Conservation (phyloP, 805 yeast genomes). For the Saccharomycopsis olivae region DNA sequence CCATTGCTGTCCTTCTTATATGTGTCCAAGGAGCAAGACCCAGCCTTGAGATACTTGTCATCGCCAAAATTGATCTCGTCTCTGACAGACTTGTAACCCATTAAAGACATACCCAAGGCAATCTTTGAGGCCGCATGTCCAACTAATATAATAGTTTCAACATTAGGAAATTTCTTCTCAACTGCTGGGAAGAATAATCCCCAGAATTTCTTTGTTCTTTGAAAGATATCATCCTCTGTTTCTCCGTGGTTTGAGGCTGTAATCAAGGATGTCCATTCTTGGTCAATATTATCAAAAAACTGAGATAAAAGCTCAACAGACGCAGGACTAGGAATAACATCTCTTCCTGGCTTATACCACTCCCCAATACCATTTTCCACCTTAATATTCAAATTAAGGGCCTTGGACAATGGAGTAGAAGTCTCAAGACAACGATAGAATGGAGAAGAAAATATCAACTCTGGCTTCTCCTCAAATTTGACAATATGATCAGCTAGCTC, state of each 20-base stretch:
- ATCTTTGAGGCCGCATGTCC: slow-evolving; percentile 93
- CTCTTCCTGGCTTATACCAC: slow-evolving; percentile 73
- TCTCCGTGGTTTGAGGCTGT: slow-evolving; percentile 65
- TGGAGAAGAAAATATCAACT: slow-evolving; percentile 68
- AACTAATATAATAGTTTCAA: slow-evolving; percentile 56
- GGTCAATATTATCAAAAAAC: slow-evolving; percentile 41
- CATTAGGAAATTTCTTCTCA: slow-evolving; percentile 46
- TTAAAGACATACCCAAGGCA: slow-evolving; percentile 70
- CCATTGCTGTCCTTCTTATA: slow-evolving; percentile 32
- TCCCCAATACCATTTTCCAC: slow-evolving; percentile 86
- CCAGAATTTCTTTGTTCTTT: slow-evolving; percentile 50
- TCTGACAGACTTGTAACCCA: slow-evolving; percentile 40
- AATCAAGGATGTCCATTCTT: slow-evolving; percentile 42
- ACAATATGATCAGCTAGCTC: slow-evolving; percentile 59
- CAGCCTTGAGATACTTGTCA: slow-evolving; percentile 53
- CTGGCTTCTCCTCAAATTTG: slow-evolving; percentile 36
- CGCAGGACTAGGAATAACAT: slow-evolving; percentile 63
- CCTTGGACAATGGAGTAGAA: slow-evolving; percentile 53
- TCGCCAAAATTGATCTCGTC: slow-evolving; percentile 37
- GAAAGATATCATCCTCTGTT: slow-evolving; percentile 55
- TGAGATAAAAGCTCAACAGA: slow-evolving; percentile 33
- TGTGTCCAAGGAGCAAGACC: slow-evolving; percentile 76
- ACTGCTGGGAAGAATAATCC: slow-evolving; percentile 44
- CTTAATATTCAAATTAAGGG: slow-evolving; percentile 45
- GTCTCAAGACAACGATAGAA: slow-evolving; percentile 88